Evolutionary conservation across 106 monocot genomes (phyloP).

Genomic region (Apostasia shenzhenica): DNA sequence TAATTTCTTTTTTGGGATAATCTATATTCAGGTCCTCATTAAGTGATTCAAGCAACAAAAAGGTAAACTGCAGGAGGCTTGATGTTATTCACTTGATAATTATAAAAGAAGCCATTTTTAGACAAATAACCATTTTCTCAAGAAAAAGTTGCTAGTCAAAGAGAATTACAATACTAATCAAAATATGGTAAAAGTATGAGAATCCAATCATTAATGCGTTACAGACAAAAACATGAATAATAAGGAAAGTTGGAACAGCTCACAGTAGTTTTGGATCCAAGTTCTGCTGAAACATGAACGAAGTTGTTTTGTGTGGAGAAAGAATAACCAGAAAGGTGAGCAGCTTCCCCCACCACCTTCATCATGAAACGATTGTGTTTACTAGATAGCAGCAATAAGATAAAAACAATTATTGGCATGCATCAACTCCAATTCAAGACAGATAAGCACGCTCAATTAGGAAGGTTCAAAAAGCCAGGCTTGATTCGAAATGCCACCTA

Average conservation of each 20-base stretch:
- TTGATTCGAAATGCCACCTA: neutral
- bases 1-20: too few relatives aligned
- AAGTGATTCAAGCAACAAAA: too few relatives aligned
- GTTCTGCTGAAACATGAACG: conserved; percentile 77
- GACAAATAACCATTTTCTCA: too few relatives aligned
- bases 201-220: too few relatives aligned
- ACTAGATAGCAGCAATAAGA: neutral
- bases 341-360: conserved; percentile 90
- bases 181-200: too few relatives aligned
- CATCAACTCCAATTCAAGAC: neutral
- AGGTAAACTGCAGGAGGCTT: too few relatives aligned
- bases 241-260: conserved; percentile 7
- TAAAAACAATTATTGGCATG: conserved; percentile 1
- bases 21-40: too few relatives aligned
- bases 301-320: conserved; percentile 95
- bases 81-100: too few relatives aligned
- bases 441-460: neutral
- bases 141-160: too few relatives aligned
- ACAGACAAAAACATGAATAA: too few relatives aligned
- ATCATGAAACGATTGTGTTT: conserved; percentile 6
- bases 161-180: too few relatives aligned
- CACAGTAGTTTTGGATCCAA: conserved; percentile 95
- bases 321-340: conserved; percentile 85
- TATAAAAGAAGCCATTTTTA: too few relatives aligned
- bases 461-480: neutral